Evolutionary conservation across 164 flowering plant genomes (phyloP), one percentile per base, ranked within the genome.

Genomic region (Macadamia tetraphylla): DNA sequence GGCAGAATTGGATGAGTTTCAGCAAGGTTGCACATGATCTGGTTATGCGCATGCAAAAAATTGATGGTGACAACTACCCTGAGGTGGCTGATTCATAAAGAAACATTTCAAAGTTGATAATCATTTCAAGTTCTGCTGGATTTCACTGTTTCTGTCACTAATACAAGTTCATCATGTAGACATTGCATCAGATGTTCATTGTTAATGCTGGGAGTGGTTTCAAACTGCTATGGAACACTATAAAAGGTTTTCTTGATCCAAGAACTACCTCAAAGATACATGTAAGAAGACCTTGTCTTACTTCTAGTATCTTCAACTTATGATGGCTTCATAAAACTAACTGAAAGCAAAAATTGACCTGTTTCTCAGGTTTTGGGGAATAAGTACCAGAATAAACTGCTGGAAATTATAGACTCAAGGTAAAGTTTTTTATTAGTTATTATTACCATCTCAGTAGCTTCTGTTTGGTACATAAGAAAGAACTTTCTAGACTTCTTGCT

Each of bases 171-270:
- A 59, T 72, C 62, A 42, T 75, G 14, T 80, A 93, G 98, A 93
- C 95, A 66, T 77, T 93, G 64, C 82, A 87, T 80, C 92, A 86
- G 67, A 91, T 93, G 97, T 89, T 69, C 78, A 91, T 93, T 58
- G 89, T 93, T 49, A 93, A 93, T 80, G 94, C 98, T 77, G 97
- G 98, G 35, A 71, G 62, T 71, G 97, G 96, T 23, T 93, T 93
- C 78, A 91, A 81, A 76, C 64, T 88, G 55, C 73, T 91, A 6
- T 93, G 97, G 97, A 84, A 79, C 79, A 88, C 92, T 51, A 86
- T 82, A 70, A 91, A 85, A 76, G 67, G 85, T 61, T 88, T 93
- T 75, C 86, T 93, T 69, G 98, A 91, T 70, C 94, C 94, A 61
- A 88, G 67, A 78, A 93, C 98, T 44, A 83, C 89, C 6, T 69